Percentiles rank a stretch among this genome's conserved stretches.
These are phyloP conservation scores for Verticillium isaacii DNA, from an alignment of 2,329 filamentous ascomycete species.

Conservation along the genomic window DNA sequence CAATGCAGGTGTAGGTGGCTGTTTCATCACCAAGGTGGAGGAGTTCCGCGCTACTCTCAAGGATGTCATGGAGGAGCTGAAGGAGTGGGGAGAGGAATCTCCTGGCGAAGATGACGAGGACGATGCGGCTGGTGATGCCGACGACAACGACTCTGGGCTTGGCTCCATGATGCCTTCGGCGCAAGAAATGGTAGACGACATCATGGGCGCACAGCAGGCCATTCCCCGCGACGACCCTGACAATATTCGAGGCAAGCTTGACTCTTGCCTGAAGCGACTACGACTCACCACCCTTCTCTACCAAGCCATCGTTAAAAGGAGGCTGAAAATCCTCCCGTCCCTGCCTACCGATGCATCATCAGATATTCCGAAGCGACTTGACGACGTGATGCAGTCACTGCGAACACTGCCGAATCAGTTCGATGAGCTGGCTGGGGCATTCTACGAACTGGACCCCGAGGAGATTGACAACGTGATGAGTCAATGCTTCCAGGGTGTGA, in stretches of 20 bases:
- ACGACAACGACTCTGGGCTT: conserved; percentile 33
- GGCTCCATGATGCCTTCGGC: conserved; percentile 25
- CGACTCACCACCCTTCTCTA: conserved; percentile 66
- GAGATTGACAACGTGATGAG: conserved; percentile 56
- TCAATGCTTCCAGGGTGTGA: conserved; percentile 56
- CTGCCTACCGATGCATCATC: conserved; percentile 26
- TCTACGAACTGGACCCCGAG: conserved; percentile 63
- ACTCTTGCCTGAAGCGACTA: conserved; percentile 57
- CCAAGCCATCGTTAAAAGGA: conserved; percentile 63
- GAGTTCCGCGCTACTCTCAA: conserved; percentile 70
- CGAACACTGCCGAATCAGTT: conserved; percentile 60
- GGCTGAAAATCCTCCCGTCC: conserved; percentile 55
- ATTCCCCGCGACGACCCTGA: conserved; percentile 63
- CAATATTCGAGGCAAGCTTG: conserved; percentile 60
- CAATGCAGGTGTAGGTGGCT: conserved; percentile 61
- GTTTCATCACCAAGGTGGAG: conserved; percentile 67
- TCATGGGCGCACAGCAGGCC: conserved; percentile 58
- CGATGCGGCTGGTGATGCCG: conserved; percentile 36
- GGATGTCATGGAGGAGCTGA: conserved; percentile 80
- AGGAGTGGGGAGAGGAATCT: conserved; percentile 78
- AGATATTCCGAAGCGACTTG: conserved; percentile 37
- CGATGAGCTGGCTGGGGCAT: conserved; percentile 64
- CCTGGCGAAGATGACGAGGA: conserved; percentile 56
- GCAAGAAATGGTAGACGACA: conserved; percentile 60
- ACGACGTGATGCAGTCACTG: conserved; percentile 52